phyloP scores from a whole-genome alignment of 2,329 filamentous ascomycete species.

The Chalara sp. region DNA sequence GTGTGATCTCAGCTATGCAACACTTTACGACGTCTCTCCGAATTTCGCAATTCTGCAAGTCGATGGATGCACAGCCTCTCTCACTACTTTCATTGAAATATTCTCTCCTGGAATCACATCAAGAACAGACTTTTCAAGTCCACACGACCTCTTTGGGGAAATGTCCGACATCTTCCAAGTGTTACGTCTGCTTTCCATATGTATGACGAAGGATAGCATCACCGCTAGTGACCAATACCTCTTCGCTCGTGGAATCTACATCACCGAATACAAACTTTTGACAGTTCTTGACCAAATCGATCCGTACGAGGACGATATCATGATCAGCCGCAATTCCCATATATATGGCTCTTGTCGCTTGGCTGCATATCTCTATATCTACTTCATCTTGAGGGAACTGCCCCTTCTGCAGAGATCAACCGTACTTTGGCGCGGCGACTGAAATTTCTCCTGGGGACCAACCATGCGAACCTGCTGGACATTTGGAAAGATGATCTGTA shows the following conservation, averaged over 20 bases:
- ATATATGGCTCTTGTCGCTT: not conserved
- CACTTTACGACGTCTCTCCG: no score
- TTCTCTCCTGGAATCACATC: no score
- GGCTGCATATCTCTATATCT: not conserved
- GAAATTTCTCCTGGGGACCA: not conserved
- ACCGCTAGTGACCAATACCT: not conserved
- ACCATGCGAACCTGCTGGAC: not conserved
- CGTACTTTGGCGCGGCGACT: not conserved
- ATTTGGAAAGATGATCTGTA: not conserved
- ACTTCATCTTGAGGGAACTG: not conserved
- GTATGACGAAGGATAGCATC: not conserved
- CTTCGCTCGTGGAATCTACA: not conserved
- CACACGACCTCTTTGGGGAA: slow-evolving; percentile 1
- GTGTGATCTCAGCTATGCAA: no score
- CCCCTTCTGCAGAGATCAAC: not conserved
- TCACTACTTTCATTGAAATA: no score
- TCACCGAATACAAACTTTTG: not conserved
- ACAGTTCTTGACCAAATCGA: not conserved
- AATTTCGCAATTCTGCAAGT: no score
- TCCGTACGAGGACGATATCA: not conserved
- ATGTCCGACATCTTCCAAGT: not conserved
- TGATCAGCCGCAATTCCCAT: not conserved
- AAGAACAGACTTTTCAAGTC: not conserved
- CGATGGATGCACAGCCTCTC: no score
- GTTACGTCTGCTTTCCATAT: not conserved